Percentiles rank a stretch among this genome's conserved stretches.
Evolutionary conservation across 2,329 filamentous ascomycete species (phyloP).

Genomic region (Fonsecaea pugnacius): DNA sequence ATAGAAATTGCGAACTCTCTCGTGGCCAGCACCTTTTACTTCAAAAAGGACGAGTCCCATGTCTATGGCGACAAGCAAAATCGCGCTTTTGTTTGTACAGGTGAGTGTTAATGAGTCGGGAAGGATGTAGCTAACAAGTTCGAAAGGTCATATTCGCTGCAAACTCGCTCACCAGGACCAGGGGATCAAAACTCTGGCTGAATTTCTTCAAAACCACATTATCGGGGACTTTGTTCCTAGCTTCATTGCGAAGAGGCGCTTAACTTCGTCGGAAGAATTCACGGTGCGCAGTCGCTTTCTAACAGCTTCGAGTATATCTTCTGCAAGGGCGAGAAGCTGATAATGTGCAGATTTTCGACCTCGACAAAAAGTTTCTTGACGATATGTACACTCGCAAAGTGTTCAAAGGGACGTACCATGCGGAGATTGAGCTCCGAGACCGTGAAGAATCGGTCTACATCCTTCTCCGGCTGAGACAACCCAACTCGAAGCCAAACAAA

Average conservation of each 20-base stretch:
- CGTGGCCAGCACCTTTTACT: slow-evolving; percentile 2
- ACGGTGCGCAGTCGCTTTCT: background rate
- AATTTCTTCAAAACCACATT: background rate
- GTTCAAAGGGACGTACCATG: background rate
- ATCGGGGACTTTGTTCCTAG: background rate
- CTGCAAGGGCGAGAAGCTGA: background rate
- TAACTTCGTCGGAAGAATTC: background rate
- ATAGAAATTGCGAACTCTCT: background rate
- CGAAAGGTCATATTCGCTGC: background rate
- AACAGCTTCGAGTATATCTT: background rate
- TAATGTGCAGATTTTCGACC: background rate
- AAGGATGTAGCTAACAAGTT: background rate
- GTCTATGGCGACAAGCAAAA: background rate
- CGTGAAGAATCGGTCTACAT: background rate
- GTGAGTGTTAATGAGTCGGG: background rate
- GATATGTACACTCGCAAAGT: slow-evolving; percentile 5
- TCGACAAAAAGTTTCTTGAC: background rate
- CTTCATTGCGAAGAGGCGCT: background rate
- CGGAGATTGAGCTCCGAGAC: background rate
- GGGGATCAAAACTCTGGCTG: slow-evolving; percentile 1
- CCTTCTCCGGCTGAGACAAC: background rate
- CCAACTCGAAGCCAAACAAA: background rate
- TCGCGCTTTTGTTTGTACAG: background rate
- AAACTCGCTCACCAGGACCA: slow-evolving; percentile 2
- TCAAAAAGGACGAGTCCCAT: background rate